These are phyloP conservation scores for Collybia mongolica DNA, from an alignment of 768 basidiomycete genomes.

Conservation along the genomic window DNA sequence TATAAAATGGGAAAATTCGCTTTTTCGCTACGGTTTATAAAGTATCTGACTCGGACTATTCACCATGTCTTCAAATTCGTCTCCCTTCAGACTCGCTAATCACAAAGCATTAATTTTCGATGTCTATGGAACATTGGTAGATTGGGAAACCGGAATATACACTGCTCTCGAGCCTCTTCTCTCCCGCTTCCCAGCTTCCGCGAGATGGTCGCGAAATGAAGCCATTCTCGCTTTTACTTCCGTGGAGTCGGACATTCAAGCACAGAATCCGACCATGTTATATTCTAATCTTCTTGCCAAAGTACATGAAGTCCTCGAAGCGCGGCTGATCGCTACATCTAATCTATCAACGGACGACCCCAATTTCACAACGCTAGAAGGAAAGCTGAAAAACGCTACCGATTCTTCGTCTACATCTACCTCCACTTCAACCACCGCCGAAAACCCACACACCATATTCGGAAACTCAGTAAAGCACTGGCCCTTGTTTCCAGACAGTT, in stretches of 20 bases:
- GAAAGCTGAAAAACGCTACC: constrained; percentile 5
- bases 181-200: constrained; percentile 34
- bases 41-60: too few species aligned
- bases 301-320: constrained; percentile 35
- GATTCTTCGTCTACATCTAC: constrained; percentile 12
- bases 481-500: constrained; percentile 68
- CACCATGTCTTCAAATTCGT: not conserved
- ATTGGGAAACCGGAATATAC: constrained; percentile 75
- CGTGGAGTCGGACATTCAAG: constrained; percentile 58
- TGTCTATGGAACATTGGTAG: constrained; percentile 75
- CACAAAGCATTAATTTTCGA: constrained; percentile 67
- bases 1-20: too few species aligned
- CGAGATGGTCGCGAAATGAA: constrained; percentile 48
- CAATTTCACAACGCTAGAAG: constrained; percentile 15
- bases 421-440: constrained; percentile 11
- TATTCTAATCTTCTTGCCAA: constrained; percentile 64
- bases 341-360: constrained; percentile 5
- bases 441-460: constrained; percentile 44
- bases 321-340: constrained; percentile 30
- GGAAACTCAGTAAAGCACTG: constrained; percentile 61
- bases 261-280: constrained; percentile 52
- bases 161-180: constrained; percentile 53
- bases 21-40: too few species aligned
- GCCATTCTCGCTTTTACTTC: constrained; percentile 49
- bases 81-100: constrained; percentile 32